Conservation (phyloP, 2,329 filamentous ascomycete genomes). For the Knoxdaviesia capensis region DNA sequence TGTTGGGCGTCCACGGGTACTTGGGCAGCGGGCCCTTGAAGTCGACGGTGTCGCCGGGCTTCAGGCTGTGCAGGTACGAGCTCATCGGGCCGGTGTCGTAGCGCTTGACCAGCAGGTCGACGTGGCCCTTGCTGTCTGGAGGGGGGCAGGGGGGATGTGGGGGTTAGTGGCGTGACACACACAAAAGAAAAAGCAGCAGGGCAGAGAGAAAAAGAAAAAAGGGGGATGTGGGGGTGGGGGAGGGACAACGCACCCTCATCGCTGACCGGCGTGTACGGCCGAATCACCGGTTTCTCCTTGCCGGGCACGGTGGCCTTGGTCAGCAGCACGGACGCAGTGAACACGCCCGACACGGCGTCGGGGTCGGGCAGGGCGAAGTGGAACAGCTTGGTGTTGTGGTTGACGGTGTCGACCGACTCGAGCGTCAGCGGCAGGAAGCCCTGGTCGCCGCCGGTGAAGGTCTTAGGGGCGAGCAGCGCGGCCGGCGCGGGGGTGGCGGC, state of each 20-base stretch:
- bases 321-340: slow-evolving; percentile 68
- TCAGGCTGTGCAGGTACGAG: slow-evolving; percentile 66
- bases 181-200: not conserved
- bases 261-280: slow-evolving; percentile 82
- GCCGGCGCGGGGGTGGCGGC: slow-evolving; percentile 19
- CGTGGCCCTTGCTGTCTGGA: slow-evolving; percentile 50
- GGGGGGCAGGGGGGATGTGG: no score
- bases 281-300: slow-evolving; percentile 66
- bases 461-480: slow-evolving; percentile 18
- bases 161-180: not conserved
- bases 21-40: slow-evolving; percentile 95
- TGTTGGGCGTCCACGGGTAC: slow-evolving; percentile 77
- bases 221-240: not conserved
- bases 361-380: slow-evolving; percentile 72
- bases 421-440: slow-evolving; percentile 72
- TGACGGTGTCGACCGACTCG: slow-evolving; percentile 57
- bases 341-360: slow-evolving; percentile 66
- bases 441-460: slow-evolving; percentile 69
- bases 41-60: slow-evolving; percentile 61
- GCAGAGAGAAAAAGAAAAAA: not conserved
- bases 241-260: slow-evolving; percentile 45
- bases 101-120: slow-evolving; percentile 82
- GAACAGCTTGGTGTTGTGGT: slow-evolving; percentile 88
- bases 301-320: slow-evolving; percentile 80
- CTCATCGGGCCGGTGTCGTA: slow-evolving; percentile 90